Percentiles rank a stretch among this genome's conserved stretches.
Conservation (phyloP, 176 grass and related monocot genomes). For the Pontederia paniculata region DNA sequence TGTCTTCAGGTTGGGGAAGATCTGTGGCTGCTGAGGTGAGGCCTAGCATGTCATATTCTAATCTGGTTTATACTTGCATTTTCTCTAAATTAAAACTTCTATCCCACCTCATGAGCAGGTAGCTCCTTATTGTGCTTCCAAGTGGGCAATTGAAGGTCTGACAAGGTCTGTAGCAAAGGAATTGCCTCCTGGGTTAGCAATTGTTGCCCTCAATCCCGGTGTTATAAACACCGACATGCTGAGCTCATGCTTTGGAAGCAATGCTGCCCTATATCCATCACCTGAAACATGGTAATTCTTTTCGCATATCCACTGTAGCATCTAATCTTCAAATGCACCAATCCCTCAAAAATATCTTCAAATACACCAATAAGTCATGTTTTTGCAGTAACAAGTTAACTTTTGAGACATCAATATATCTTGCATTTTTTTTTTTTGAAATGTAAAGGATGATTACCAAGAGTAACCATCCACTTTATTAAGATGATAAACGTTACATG, state of each 20-base stretch:
- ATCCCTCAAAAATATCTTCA: too few relatives aligned
- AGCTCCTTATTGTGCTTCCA: conserved; percentile 83
- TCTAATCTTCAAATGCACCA: too few relatives aligned
- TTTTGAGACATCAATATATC: too few relatives aligned
- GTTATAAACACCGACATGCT: conserved; percentile 97
- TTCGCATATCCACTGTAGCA: too few relatives aligned
- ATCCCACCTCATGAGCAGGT: conserved; percentile 42
- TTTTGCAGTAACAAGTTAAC: too few relatives aligned
- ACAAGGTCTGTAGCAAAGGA: conserved; percentile 85
- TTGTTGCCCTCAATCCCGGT: conserved; percentile 84
- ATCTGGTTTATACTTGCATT: too few relatives aligned
- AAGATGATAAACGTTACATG: too few relatives aligned
- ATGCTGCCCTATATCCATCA: conserved; percentile 60
- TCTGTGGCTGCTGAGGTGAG: conserved; percentile 81
- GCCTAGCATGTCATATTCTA: too few relatives aligned
- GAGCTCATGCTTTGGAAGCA: conserved; percentile 74
- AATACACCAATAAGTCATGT: too few relatives aligned
- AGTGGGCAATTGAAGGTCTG: conserved; percentile 94
- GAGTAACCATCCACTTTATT: too few relatives aligned
- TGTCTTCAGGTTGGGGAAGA: conserved; percentile 97
- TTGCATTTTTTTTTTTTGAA: too few relatives aligned
- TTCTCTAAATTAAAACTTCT: not conserved
- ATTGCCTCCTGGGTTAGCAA: conserved; percentile 72
- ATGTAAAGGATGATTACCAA: too few relatives aligned
- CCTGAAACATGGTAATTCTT: conserved; percentile 69